phyloP scores from a whole-genome alignment of 2,329 filamentous ascomycete genomes.

The Aureobasidium sp. region DNA sequence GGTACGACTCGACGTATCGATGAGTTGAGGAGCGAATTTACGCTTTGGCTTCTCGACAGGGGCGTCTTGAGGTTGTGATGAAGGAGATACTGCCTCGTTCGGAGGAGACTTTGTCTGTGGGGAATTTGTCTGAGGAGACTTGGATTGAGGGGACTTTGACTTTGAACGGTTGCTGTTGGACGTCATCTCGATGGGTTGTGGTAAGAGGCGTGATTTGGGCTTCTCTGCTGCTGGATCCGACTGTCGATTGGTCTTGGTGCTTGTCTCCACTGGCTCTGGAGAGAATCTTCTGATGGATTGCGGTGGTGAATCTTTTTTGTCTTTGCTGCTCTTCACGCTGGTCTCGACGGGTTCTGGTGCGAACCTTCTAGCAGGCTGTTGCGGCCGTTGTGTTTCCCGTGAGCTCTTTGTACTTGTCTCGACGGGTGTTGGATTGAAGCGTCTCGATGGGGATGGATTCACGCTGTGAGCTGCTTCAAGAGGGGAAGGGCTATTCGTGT shows the following conservation, averaged over 20 bases:
- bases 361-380: conserved; percentile 21
- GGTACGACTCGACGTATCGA: conserved; percentile 69
- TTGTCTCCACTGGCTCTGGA: conserved; percentile 28
- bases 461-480: neutral
- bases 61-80: conserved; percentile 6
- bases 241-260: conserved; percentile 19
- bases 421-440: conserved; percentile 30
- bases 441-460: conserved; percentile 23
- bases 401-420: conserved; percentile 30
- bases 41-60: conserved; percentile 26
- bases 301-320: conserved; percentile 11
- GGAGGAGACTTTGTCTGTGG: conserved; percentile 10
- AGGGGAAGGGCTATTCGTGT: neutral
- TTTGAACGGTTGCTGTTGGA: conserved; percentile 47
- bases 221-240: conserved; percentile 1
- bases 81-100: conserved; percentile 12
- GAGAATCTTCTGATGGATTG: conserved; percentile 23
- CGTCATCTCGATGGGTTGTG: conserved; percentile 53
- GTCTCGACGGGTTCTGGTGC: conserved; percentile 33
- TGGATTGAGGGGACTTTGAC: conserved; percentile 9
- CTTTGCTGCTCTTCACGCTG: conserved; percentile 24
- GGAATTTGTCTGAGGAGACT: conserved; percentile 14
- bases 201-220: conserved; percentile 4
- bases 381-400: conserved; percentile 16
- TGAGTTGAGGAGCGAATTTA: conserved; percentile 67